A percentile compares a stretch with the other conserved stretches of the same genome.
Evolutionary conservation across 345 rosid genomes (phyloP).

Genomic region (Mallotus nudiflorus): DNA sequence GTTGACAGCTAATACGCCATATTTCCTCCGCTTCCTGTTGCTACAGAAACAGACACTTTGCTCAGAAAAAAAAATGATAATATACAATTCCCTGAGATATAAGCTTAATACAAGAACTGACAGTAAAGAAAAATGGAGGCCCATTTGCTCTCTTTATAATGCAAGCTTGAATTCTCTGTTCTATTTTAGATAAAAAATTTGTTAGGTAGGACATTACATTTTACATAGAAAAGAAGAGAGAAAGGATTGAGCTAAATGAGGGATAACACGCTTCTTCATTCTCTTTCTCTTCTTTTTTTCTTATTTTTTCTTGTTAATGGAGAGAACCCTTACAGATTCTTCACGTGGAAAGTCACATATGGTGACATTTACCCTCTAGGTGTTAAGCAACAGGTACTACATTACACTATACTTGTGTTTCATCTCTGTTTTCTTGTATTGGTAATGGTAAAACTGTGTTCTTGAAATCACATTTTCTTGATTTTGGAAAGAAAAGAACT

Average conservation of each 20-base stretch:
- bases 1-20: conserved; percentile 28
- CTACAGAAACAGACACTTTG: conserved; percentile 12
- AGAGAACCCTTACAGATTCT: conserved; percentile 76
- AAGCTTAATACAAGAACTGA: neutral
- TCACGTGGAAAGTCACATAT: conserved; percentile 84
- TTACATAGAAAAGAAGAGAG: neutral
- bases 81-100: neutral
- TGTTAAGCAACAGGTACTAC: conserved; percentile 63
- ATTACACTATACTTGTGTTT: neutral
- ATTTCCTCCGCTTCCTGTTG: conserved; percentile 9
- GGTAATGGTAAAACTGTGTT: no score
- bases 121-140: neutral
- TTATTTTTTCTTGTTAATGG: conserved; percentile 52
- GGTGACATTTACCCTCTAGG: conserved; percentile 95
- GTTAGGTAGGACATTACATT: no score
- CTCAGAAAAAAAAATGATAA: neutral
- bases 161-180: conserved; percentile 2
- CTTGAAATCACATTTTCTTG: no score
- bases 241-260: conserved; percentile 36
- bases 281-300: conserved; percentile 33
- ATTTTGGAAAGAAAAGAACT: neutral
- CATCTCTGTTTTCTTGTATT: neutral
- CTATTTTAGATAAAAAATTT: no score
- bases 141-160: conserved; percentile 6
- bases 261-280: conserved; percentile 19